Conservation (phyloP, 768 basidiomycete genomes). For the Exsudoporus frostii region DNA sequence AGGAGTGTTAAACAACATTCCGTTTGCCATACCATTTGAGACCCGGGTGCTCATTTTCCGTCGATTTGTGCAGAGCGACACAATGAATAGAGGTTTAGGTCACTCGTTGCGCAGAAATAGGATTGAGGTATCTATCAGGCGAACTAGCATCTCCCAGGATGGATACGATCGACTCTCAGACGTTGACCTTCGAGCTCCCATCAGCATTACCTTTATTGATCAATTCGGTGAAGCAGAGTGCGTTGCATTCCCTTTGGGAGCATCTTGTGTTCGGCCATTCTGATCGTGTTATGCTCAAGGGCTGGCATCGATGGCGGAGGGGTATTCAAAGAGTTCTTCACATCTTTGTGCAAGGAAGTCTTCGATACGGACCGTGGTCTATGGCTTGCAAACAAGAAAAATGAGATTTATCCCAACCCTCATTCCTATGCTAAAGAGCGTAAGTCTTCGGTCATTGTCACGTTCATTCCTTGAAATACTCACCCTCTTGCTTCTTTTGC, state of each 20-base stretch:
- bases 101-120: constrained; percentile 17
- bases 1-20: constrained; percentile 91
- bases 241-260: constrained; percentile 26
- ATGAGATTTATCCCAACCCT: constrained; percentile 94
- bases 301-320: constrained; percentile 96
- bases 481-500: background rate
- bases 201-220: constrained; percentile 92
- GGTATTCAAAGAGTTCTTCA: constrained; percentile 97
- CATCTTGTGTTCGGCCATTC: background rate
- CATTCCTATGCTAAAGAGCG: constrained; percentile 88
- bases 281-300: constrained; percentile 34
- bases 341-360: constrained; percentile 86
- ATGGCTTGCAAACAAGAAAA: constrained; percentile 88
- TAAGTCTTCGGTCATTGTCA: constrained; percentile 34
- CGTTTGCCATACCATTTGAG: constrained; percentile 92
- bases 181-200: constrained; percentile 72
- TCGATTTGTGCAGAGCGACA: constrained; percentile 73
- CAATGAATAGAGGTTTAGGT: constrained; percentile 19
- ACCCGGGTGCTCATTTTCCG: constrained; percentile 89
- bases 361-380: constrained; percentile 93
- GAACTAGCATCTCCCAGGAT: constrained; percentile 81
- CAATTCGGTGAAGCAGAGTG: constrained; percentile 84
- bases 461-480: background rate
- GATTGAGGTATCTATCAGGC: constrained; percentile 39
- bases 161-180: constrained; percentile 84